phyloP scores from a whole-genome alignment of 805 yeast genomes.

The Candida ovalis region DNA sequence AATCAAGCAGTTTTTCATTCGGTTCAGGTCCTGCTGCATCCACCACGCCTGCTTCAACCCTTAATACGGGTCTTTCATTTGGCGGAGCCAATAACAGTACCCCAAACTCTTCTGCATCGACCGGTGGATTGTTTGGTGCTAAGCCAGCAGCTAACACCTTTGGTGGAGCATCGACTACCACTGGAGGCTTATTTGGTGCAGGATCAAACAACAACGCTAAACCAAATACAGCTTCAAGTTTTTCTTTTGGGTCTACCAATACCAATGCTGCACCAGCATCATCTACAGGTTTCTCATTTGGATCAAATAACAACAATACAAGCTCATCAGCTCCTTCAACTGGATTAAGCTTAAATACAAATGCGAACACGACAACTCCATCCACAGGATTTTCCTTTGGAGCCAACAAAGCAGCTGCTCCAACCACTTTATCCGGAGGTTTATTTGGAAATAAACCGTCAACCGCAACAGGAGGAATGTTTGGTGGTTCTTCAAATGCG shows the following conservation, averaged over 20 bases:
- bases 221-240: constrained; percentile 15
- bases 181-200: background rate
- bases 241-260: constrained; percentile 4
- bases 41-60: constrained; percentile 6
- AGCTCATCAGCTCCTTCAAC: constrained; percentile 2
- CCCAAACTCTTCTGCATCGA: constrained; percentile 14
- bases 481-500: background rate
- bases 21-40: background rate
- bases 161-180: background rate
- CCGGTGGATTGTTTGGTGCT: constrained; percentile 36
- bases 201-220: background rate
- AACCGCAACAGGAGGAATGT: background rate
- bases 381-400: constrained; percentile 6
- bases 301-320: constrained; percentile 18
- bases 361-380: background rate
- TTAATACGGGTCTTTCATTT: background rate
- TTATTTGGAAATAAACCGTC: constrained; percentile 8
- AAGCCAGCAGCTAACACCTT: constrained; percentile 10
- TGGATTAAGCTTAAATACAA: constrained; percentile 1
- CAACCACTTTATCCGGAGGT: constrained; percentile 10
- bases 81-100: constrained; percentile 6
- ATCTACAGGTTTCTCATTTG: background rate
- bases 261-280: background rate
- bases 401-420: background rate
- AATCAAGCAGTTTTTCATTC: constrained; percentile 1